Evolutionary conservation across 2,329 filamentous ascomycete genomes (phyloP), one percentile per base, ranked within the genome.

Genomic region (Furcasterigmium sp.): DNA sequence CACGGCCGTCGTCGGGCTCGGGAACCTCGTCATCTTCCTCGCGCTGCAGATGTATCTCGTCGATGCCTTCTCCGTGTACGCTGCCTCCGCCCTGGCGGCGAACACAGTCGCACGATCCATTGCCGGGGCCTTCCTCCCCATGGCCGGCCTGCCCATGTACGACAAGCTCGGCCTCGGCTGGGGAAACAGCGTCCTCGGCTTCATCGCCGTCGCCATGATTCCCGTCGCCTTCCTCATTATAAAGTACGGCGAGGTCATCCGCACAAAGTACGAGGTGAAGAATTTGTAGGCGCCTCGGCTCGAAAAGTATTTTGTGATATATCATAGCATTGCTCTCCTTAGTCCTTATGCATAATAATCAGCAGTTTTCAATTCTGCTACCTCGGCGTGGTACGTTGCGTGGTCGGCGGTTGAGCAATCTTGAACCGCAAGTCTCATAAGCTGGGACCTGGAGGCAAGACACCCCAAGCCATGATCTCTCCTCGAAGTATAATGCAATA

Each of bases 91-190:
- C 13, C 52, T 59, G 13, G 55, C 56, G 28, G 56, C 58, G 13
- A 58, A 52, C 29, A 57, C 56, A 13, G 51, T 61, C 4, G 42
- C 58, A n/a, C 69, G 84, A n/a, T 79, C 73, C 8, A 67, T 73
- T 6, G 82, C 84, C 47, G 85, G 82, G 10, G 83, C 82, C 6
- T 62, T 79, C 0, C 71, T 85, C 1, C 82, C 82, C 0, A 63
- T 85, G 2, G 80, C 80, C 10, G 82, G 80, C 0, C 62, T 71
- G 1, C 64, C 68, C 11, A 62, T 67, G 60, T 68, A 64, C 45
- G 54, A 62, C 6, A 61, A 61, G 32, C 57, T 75, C 3, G 69
- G 54, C 55, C 78, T 57, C 55, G 81, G 59, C 50, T 85, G 57
- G 73, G 75, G 51, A 2, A 73, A 72, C 11, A 69, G 63, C 18